Conservation (phyloP, 805 yeast species). For the Novakomyces olei region DNA sequence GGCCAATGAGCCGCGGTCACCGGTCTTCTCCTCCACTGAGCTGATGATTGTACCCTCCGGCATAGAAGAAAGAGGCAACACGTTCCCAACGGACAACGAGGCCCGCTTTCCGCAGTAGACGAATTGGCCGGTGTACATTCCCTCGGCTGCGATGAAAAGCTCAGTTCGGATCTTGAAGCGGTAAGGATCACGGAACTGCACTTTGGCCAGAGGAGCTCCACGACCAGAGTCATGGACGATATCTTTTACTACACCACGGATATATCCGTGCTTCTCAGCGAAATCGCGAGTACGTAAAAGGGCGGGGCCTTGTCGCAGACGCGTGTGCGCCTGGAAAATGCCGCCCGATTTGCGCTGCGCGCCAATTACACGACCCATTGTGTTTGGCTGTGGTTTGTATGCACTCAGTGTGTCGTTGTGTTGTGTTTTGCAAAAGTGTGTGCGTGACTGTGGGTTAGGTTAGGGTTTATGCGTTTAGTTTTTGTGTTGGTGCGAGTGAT, state of each 20-base stretch:
- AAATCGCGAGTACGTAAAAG: conserved; percentile 97
- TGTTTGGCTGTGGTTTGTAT: too few relatives aligned
- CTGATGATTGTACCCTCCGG: conserved; percentile 99
- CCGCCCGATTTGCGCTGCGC: conserved; percentile 99
- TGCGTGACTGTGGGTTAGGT: too few relatives aligned
- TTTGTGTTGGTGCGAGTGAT: too few relatives aligned
- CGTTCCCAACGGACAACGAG: conserved; percentile 67
- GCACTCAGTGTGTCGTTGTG: too few relatives aligned
- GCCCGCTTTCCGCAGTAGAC: conserved; percentile 98
- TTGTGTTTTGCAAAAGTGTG: too few relatives aligned
- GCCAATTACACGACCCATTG: conserved; percentile 94
- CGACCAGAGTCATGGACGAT: conserved; percentile 99
- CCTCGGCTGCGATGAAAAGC: conserved; percentile 98
- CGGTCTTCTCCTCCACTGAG: conserved; percentile 95
- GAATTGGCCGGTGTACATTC: conserved; percentile 98
- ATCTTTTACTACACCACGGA: conserved; percentile 97
- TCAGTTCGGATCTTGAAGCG: conserved; percentile 93
- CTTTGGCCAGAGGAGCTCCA: conserved; percentile 99
- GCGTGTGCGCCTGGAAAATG: conserved; percentile 98
- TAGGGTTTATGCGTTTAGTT: too few relatives aligned
- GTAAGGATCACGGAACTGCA: conserved; percentile 98
- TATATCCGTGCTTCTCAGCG: conserved; percentile 99
- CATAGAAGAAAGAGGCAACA: conserved; percentile 85
- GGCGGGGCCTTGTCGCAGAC: conserved; percentile 99
- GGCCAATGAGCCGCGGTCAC: conserved; percentile 99